These are phyloP conservation scores for Cyclotella atomus DNA, from an alignment of 108 stramenopile species.

Conservation along the genomic window DNA sequence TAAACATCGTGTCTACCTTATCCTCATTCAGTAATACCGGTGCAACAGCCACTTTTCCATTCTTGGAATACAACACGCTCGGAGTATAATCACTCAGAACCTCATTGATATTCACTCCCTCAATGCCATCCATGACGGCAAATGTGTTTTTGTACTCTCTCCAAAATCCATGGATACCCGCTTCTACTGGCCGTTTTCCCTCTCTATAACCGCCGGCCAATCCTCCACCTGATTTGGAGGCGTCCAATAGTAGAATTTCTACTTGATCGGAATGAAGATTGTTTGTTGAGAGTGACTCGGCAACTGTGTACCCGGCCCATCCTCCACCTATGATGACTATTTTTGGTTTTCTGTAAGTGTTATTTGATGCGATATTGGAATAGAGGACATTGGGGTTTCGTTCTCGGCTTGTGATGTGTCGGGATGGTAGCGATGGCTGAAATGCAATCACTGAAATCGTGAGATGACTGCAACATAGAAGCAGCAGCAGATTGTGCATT, in stretches of 20 bases:
- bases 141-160: constrained; percentile 86
- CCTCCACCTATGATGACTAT: constrained; percentile 79
- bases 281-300: constrained; percentile 42
- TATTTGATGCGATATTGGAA: no score
- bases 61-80: constrained; percentile 65
- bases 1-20: neutral
- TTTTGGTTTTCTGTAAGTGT: constrained; percentile 23
- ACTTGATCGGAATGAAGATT: constrained; percentile 21
- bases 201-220: constrained; percentile 69
- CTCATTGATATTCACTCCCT: constrained; percentile 68
- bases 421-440: no score
- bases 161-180: constrained; percentile 91
- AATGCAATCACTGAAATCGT: no score
- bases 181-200: constrained; percentile 70
- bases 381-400: no score
- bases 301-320: constrained; percentile 79
- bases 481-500: no score
- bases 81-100: constrained; percentile 75
- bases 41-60: constrained; percentile 76
- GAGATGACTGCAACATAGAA: no score
- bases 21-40: constrained; percentile 64
- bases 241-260: constrained; percentile 71
- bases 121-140: constrained; percentile 64
- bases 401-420: no score
- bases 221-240: constrained; percentile 71